These are phyloP conservation scores for Serpula lacrymans DNA, from an alignment of 768 basidiomycete genomes.

Conservation along the genomic window DNA sequence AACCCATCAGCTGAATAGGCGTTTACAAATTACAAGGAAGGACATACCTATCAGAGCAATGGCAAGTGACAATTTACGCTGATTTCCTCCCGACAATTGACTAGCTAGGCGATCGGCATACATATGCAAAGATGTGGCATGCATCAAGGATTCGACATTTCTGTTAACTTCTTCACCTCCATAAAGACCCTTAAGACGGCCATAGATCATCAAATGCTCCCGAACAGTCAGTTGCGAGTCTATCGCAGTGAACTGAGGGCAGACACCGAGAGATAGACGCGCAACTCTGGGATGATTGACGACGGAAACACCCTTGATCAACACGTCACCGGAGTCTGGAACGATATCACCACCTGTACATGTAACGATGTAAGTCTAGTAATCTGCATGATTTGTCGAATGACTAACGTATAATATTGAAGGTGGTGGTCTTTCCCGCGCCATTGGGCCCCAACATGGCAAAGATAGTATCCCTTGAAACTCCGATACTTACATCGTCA, in stretches of 20 bases:
- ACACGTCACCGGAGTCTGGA: conserved; percentile 66
- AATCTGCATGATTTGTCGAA: background rate
- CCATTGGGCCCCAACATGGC: conserved; percentile 80
- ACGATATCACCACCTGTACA: conserved; percentile 61
- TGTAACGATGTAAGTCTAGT: background rate
- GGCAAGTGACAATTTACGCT: conserved; percentile 70
- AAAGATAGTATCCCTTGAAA: conserved; percentile 60
- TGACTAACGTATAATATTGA: conserved; percentile 69
- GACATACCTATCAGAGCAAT: conserved; percentile 66
- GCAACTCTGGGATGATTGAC: conserved; percentile 60
- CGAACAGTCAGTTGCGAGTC: conserved; percentile 74
- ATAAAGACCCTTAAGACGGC: conserved; percentile 65
- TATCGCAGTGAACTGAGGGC: conserved; percentile 83
- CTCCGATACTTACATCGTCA: conserved; percentile 69
- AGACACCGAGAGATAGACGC: conserved; percentile 71
- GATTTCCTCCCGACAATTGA: conserved; percentile 76
- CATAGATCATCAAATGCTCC: conserved; percentile 72
- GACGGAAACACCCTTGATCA: conserved; percentile 65
- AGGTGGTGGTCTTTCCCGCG: conserved; percentile 80
- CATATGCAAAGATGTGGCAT: conserved; percentile 50
- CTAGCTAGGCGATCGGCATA: conserved; percentile 74
- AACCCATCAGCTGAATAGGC: too few relatives aligned
- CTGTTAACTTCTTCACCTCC: conserved; percentile 44
- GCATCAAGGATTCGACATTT: conserved; percentile 57
- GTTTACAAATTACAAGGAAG: background rate